Conservation (phyloP, 225 moss, liverwort and hornwort genomes). For the Thuidium tamariscinum region DNA sequence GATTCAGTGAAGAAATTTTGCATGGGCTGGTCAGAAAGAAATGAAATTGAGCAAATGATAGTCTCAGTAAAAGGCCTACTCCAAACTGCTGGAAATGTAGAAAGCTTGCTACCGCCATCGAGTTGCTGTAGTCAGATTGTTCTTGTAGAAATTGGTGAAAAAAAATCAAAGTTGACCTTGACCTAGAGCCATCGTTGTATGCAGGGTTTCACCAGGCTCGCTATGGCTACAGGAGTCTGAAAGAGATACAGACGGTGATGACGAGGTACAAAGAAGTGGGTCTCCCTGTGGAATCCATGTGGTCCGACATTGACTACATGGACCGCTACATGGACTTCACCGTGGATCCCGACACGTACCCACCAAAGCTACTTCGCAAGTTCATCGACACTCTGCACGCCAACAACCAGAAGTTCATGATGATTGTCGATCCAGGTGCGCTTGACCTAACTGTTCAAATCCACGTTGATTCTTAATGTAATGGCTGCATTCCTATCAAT, state of each 20-base stretch:
- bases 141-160: neutral
- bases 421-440: slow-evolving; percentile 85
- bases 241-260: slow-evolving; percentile 32
- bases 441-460: neutral
- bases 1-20: neutral
- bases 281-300: slow-evolving; percentile 41
- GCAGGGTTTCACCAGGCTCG: slow-evolving; percentile 59
- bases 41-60: neutral
- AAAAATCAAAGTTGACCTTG: neutral
- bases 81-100: neutral
- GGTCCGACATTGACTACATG: slow-evolving; percentile 67
- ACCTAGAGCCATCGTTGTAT: neutral
- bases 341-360: slow-evolving; percentile 31
- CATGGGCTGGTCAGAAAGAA: neutral
- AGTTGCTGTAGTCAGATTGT: neutral
- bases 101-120: neutral
- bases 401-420: slow-evolving; percentile 53
- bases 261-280: slow-evolving; percentile 29
- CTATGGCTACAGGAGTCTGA: slow-evolving; percentile 41
- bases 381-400: slow-evolving; percentile 61
- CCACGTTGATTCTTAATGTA: neutral
- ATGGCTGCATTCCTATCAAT: neutral
- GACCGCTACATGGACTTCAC: slow-evolving; percentile 45
- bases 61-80: neutral
- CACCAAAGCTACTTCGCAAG: slow-evolving; percentile 6